Conservation (phyloP, 164 flowering plant genomes). For the Protea cynaroides region DNA sequence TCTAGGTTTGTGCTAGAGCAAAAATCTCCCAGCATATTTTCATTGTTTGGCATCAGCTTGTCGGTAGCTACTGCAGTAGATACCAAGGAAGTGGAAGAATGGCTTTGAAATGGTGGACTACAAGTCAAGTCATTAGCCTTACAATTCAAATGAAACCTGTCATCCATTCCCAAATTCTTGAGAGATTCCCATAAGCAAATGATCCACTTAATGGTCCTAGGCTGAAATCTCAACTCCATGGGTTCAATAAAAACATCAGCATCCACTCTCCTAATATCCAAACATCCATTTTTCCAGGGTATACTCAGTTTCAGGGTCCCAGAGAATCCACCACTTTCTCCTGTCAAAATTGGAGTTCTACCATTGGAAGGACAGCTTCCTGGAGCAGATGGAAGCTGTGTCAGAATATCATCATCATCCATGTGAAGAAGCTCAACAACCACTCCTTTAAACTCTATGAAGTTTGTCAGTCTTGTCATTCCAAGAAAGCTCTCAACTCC, state of each 20-base stretch:
- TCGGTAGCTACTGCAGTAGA: conserved; percentile 27
- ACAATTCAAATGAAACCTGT: conserved; percentile 7
- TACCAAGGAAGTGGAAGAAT: conserved; percentile 23
- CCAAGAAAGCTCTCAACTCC: conserved; percentile 54
- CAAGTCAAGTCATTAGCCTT: conserved; percentile 30
- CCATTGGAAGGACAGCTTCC: conserved; percentile 26
- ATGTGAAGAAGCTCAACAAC: conserved; percentile 62
- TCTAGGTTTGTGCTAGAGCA: conserved; percentile 27
- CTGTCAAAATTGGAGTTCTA: conserved; percentile 48
- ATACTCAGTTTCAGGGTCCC: conserved; percentile 71
- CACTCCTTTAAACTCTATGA: conserved; percentile 72
- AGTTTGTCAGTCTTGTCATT: conserved; percentile 54
- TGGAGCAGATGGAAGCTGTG: conserved; percentile 15
- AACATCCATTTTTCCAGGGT: conserved; percentile 91
- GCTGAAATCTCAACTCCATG: conserved; percentile 53
- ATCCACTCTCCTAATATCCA: conserved; percentile 73
- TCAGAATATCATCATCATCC: conserved; percentile 34
- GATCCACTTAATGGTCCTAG: conserved; percentile 60
- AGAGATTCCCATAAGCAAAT: conserved; percentile 45
- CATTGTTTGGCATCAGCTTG: conserved; percentile 18
- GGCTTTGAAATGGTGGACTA: conserved; percentile 31
- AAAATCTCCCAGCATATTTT: conserved; percentile 11
- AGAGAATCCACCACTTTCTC: conserved; percentile 72
- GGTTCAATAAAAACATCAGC: conserved; percentile 68
- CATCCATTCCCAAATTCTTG: conserved; percentile 25